Base-by-base conservation (phyloP, 2,329 filamentous ascomycete species). In the Mariannaea elegans region DNA sequence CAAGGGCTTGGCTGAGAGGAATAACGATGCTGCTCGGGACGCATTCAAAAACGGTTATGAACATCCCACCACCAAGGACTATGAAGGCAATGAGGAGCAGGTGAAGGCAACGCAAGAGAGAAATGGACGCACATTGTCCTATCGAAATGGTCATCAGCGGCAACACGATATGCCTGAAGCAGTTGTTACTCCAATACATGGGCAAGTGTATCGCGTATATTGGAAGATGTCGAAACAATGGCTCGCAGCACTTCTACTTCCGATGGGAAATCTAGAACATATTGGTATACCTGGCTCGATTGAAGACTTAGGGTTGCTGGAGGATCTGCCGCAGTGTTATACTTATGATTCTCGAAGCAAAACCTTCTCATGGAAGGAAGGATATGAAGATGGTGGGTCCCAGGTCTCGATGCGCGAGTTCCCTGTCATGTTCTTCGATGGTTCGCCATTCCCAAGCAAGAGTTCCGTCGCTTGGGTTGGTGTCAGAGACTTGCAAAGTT, bases 391-490 rank as follows among this genome's bases (percentile, higher is more conserved):
- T 3, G 54, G 27, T 1, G 65, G 56, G 3, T 44, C 59, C 2
- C 21, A 12, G 3, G 27, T 36, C 4, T 31, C 48, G 4, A 39
- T 44, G 23, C 56, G 56, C 14, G 29, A 65, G 6, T 66, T 66
- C n/a, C 58, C 65, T 1, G 63, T 68, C 24, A 61, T 66, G 24
- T 65, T 63, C 39, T 68, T 68, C 6, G 65, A 68, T 10, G 65
- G 54, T 2, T n/a, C 41, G 14, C n/a, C 19, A 2, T 68, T 66
- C 18, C 63, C 61, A 2, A 32, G 48, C 2, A 16, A 45, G 2
- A 51, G 63, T 16, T 39, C 63, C 3, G 45, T 65, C 24, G 61
- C 46, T 7, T 68, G 65, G 65, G 50, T 68, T n/a, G 16, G 50
- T 1, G 14, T 52, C 2, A 27, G 44, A 7, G 58, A 65, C 56